These are phyloP conservation scores for Phyllachora maydis DNA, from an alignment of 2,329 filamentous ascomycete genomes.

Conservation along the genomic window DNA sequence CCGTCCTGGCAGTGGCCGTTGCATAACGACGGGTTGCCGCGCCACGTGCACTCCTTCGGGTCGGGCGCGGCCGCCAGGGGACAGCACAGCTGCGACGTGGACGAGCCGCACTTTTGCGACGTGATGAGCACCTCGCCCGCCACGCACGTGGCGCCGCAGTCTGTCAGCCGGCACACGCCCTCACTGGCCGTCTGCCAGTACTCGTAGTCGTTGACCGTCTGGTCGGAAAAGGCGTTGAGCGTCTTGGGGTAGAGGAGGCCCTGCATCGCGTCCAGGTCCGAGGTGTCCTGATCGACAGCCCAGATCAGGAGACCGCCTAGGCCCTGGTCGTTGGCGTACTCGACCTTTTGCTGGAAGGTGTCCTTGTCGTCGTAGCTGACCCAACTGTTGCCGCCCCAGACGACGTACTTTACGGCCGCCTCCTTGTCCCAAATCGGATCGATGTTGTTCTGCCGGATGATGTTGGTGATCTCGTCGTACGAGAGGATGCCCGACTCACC, in stretches of 20 bases:
- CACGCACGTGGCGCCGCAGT: background rate
- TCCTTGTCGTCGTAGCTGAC: conserved; percentile 1
- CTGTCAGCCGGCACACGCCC: background rate
- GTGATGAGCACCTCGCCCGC: background rate
- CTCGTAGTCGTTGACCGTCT: background rate
- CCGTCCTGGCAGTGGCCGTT: background rate
- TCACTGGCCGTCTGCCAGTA: background rate
- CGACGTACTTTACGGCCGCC: conserved; percentile 1
- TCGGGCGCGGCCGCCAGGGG: background rate
- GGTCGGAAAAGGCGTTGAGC: background rate
- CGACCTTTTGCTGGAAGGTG: conserved; percentile 5
- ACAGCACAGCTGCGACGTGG: background rate
- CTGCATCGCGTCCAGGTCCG: background rate
- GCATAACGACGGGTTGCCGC: background rate
- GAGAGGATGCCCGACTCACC: conserved; percentile 1
- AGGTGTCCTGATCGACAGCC: conserved; percentile 5
- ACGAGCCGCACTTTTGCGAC: background rate
- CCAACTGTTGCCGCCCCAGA: background rate
- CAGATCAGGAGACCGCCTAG: conserved; percentile 6
- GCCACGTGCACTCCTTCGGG: background rate
- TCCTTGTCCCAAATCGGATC: conserved; percentile 4
- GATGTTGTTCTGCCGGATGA: conserved; percentile 2
- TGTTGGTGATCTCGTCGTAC: conserved; percentile 2
- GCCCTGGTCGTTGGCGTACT: conserved; percentile 4
- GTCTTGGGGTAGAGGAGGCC: background rate